These are phyloP conservation scores for Scheffersomyces cryptocercus DNA, from an alignment of 1,139 yeast species.

Conservation along the genomic window DNA sequence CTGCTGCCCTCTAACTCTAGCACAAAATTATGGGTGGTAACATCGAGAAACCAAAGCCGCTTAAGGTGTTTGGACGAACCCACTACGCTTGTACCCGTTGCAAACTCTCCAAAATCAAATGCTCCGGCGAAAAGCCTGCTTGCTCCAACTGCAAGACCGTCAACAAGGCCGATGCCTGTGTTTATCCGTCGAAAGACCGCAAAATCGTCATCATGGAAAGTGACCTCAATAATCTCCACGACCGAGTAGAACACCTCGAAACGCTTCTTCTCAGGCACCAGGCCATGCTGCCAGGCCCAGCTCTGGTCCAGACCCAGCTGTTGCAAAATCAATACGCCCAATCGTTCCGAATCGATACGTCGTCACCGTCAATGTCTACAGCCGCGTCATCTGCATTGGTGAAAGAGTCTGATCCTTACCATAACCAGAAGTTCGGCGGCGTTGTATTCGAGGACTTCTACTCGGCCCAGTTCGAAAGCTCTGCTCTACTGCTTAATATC, in stretches of 20 bases:
- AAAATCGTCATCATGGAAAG: conserved; percentile 54
- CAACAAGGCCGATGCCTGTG: conserved; percentile 38
- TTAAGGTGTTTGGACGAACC: conserved; percentile 42
- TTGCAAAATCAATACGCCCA: background rate
- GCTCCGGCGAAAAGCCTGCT: conserved; percentile 47
- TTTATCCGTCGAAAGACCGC: conserved; percentile 51
- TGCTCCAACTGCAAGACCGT: conserved; percentile 40
- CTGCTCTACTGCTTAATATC: conserved; percentile 16
- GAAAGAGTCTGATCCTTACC: background rate
- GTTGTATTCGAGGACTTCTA: background rate
- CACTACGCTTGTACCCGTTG: conserved; percentile 47
- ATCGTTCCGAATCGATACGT: background rate
- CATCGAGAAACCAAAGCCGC: conserved; percentile 33
- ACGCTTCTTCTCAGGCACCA: background rate
- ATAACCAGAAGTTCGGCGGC: background rate
- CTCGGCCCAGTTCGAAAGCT: conserved; percentile 26
- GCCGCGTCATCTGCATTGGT: background rate
- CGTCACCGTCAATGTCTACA: background rate
- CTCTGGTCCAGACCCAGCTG: background rate
- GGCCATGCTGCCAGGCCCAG: too few relatives aligned
- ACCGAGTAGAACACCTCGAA: conserved; percentile 40
- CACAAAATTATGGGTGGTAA: background rate
- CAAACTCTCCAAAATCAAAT: conserved; percentile 35
- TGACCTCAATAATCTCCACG: conserved; percentile 45
- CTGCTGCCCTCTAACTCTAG: too few relatives aligned